Evolutionary conservation across 768 basidiomycete genomes (phyloP).

Genomic region (Mycena galericulata): DNA sequence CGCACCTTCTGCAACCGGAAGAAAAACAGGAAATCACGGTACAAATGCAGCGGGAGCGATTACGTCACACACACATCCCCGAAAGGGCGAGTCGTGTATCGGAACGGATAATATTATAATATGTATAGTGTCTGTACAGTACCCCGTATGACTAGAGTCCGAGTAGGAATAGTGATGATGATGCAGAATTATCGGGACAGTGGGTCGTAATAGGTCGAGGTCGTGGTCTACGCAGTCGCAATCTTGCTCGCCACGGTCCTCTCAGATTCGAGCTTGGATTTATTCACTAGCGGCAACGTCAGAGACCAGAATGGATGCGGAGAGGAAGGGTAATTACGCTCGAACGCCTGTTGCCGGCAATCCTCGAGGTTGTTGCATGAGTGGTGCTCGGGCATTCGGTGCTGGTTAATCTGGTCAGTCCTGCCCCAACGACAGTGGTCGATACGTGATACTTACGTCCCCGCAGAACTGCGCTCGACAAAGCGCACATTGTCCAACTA

Average conservation of each 20-base stretch:
- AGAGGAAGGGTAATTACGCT: slow-evolving; percentile 41
- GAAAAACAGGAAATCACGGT: too few relatives aligned
- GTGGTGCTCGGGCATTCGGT: slow-evolving; percentile 92
- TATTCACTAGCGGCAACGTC: slow-evolving; percentile 58
- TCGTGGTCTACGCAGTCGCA: slow-evolving; percentile 68
- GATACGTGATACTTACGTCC: slow-evolving; percentile 60
- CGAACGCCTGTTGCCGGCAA: slow-evolving; percentile 89
- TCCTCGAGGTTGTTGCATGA: slow-evolving; percentile 85
- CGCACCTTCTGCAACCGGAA: too few relatives aligned
- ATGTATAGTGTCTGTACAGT: slow-evolving; percentile 31
- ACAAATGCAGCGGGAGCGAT: not conserved
- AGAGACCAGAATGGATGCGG: not conserved
- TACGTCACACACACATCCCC: too few relatives aligned
- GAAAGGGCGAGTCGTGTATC: slow-evolving; percentile 6
- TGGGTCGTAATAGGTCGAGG: slow-evolving; percentile 6
- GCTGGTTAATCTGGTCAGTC: slow-evolving; percentile 57
- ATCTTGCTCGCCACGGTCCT: slow-evolving; percentile 90
- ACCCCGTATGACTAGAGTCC: slow-evolving; percentile 9
- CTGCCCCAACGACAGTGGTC: slow-evolving; percentile 31
- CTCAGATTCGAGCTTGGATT: slow-evolving; percentile 88
- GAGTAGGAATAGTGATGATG: slow-evolving; percentile 17
- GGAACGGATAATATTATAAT: slow-evolving; percentile 15
- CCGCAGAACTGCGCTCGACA: slow-evolving; percentile 85
- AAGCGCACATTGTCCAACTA: slow-evolving; percentile 88
- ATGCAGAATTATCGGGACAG: slow-evolving; percentile 23